These are phyloP conservation scores for Phytophthora pinifolia DNA, from an alignment of 352 stramenopile genomes.

Conservation along the genomic window DNA sequence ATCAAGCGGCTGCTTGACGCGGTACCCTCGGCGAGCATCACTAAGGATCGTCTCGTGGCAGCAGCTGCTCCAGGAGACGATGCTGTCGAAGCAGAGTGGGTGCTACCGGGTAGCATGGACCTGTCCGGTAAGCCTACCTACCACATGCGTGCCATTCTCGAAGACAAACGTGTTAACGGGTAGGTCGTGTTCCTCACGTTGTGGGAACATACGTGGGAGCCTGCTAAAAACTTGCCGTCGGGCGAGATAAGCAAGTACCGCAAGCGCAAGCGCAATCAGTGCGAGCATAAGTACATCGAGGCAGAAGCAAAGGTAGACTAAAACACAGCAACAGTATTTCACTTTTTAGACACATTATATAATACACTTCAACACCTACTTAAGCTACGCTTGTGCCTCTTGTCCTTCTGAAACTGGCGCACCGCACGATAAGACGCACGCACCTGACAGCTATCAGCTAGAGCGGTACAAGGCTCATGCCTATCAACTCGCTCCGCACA, in stretches of 20 bases:
- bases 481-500: too few relatives aligned
- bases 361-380: too few relatives aligned
- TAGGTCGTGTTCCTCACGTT: neutral
- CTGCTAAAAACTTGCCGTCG: neutral
- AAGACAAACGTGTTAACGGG: neutral
- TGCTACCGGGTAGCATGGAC: neutral
- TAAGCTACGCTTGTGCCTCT: too few relatives aligned
- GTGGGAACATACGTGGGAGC: neutral
- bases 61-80: neutral
- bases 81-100: conserved; percentile 1
- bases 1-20: neutral
- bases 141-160: conserved; percentile 2
- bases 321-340: too few relatives aligned
- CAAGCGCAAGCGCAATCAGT: neutral
- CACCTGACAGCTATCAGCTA: too few relatives aligned
- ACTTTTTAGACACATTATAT: too few relatives aligned
- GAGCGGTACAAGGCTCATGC: too few relatives aligned
- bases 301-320: neutral
- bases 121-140: too few relatives aligned
- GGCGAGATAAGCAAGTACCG: neutral
- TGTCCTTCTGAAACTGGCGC: too few relatives aligned
- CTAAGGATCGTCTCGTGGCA: neutral
- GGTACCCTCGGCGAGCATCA: neutral
- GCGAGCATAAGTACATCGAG: neutral
- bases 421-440: too few relatives aligned